Percentiles rank a stretch among this genome's conserved stretches.
Evolutionary conservation across 352 stramenopile species (phyloP).

Genomic region (Phytophthora uliginosa): DNA sequence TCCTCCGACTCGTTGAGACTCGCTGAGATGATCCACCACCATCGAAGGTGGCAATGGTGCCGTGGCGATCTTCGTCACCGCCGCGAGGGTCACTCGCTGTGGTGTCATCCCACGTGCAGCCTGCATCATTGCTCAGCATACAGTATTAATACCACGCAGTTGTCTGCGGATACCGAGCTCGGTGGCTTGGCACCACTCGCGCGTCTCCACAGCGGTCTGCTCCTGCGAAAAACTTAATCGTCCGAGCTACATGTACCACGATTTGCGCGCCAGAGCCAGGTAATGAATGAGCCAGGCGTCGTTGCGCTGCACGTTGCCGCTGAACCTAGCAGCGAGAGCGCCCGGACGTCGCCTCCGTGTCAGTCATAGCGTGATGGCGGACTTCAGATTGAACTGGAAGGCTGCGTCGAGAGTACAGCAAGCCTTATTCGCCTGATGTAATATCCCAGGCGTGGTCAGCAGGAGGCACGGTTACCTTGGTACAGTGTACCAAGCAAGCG

Average conservation of each 20-base stretch:
- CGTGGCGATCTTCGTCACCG: constrained; percentile 7
- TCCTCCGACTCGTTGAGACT: constrained; percentile 23
- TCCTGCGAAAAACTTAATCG: constrained; percentile 21
- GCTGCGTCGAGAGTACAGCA: neutral
- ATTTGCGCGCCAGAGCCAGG: constrained; percentile 24
- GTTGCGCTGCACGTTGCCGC: neutral
- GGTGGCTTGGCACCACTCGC: neutral
- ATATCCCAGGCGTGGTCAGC: neutral
- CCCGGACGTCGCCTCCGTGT: neutral
- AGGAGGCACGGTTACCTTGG: neutral
- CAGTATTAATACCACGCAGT: neutral
- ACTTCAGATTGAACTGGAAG: neutral
- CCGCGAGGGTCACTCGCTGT: constrained; percentile 6
- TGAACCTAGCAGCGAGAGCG: neutral
- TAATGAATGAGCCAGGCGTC: constrained; percentile 20
- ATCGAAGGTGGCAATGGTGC: neutral
- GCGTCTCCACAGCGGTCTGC: neutral
- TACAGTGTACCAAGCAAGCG: neutral
- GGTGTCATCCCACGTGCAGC: constrained; percentile 10
- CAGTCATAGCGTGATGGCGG: neutral
- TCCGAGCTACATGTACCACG: neutral
- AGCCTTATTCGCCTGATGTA: neutral
- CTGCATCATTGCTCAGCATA: neutral
- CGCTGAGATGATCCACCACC: constrained; percentile 26
- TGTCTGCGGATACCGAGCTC: neutral